Conservation (phyloP, 163 green algal genomes). For the Scenedesmus sp. region DNA sequence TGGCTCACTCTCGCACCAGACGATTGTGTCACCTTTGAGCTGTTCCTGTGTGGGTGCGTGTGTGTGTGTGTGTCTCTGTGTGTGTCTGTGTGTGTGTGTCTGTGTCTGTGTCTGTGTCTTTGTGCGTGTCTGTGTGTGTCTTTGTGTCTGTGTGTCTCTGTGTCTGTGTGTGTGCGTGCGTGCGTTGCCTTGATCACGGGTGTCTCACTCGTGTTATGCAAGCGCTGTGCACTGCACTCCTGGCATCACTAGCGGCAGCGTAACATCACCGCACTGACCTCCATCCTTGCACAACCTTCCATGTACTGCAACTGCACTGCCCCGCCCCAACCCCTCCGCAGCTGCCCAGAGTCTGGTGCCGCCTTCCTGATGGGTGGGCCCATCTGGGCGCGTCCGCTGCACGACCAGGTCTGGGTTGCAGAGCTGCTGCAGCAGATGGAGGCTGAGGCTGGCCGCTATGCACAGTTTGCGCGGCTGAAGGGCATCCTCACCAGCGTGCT, state of each 20-base stretch:
- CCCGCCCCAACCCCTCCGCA: background rate
- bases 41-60: too few species aligned
- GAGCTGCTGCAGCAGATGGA: constrained; percentile 58
- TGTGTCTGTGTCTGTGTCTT: too few species aligned
- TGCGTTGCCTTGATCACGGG: too few species aligned
- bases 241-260: too few species aligned
- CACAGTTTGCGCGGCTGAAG: constrained; percentile 78
- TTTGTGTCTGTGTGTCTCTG: too few species aligned
- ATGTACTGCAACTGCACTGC: background rate
- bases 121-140: too few species aligned
- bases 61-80: too few species aligned
- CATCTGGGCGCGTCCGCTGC: constrained; percentile 93
- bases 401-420: constrained; percentile 85
- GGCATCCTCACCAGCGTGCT: constrained; percentile 77
- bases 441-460: constrained; percentile 40
- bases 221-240: too few species aligned
- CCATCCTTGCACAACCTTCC: background rate
- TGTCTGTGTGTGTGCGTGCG: too few species aligned
- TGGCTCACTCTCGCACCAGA: background rate
- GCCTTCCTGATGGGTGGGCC: constrained; percentile 94
- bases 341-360: constrained; percentile 90
- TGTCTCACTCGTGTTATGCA: too few species aligned
- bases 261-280: background rate
- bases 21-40: background rate
- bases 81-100: too few species aligned